phyloP scores from a whole-genome alignment of 306 rosid species.

The Sphenostylis stenocarpa region DNA sequence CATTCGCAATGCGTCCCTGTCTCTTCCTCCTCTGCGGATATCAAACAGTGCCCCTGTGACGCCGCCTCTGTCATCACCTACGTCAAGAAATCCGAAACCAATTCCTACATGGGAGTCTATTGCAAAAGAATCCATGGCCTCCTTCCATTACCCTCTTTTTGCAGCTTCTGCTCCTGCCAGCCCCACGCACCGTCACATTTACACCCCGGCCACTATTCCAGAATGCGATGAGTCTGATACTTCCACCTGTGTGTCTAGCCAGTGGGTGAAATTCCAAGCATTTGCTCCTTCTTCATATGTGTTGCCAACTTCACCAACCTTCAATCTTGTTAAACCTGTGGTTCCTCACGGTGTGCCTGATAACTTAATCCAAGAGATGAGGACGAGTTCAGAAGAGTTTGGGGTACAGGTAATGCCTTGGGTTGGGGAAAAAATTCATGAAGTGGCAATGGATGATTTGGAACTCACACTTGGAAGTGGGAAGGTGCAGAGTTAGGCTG shows the following conservation, averaged over 20 bases:
- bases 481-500: slow-evolving; percentile 47
- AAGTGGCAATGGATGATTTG: slow-evolving; percentile 78
- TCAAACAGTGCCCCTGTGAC: slow-evolving; percentile 86
- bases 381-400: slow-evolving; percentile 48
- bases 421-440: slow-evolving; percentile 89
- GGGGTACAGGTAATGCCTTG: slow-evolving; percentile 78
- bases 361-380: slow-evolving; percentile 44
- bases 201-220: slow-evolving; percentile 69
- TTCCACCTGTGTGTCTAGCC: slow-evolving; percentile 68
- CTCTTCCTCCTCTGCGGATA: slow-evolving; percentile 74
- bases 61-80: slow-evolving; percentile 79
- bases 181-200: slow-evolving; percentile 70
- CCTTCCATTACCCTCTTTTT: slow-evolving; percentile 67
- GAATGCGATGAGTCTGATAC: slow-evolving; percentile 84
- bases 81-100: slow-evolving; percentile 63
- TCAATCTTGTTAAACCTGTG: slow-evolving; percentile 60
- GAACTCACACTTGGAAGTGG: slow-evolving; percentile 88
- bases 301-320: slow-evolving; percentile 69
- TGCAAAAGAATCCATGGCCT: slow-evolving; percentile 69
- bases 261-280: slow-evolving; percentile 68
- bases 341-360: slow-evolving; percentile 38
- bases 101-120: slow-evolving; percentile 77
- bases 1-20: slow-evolving; percentile 56
- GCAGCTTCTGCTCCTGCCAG: slow-evolving; percentile 89
- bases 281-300: slow-evolving; percentile 48